Evolutionary conservation across 305 asterid species (phyloP).

Genomic region (Solanum hybrid): DNA sequence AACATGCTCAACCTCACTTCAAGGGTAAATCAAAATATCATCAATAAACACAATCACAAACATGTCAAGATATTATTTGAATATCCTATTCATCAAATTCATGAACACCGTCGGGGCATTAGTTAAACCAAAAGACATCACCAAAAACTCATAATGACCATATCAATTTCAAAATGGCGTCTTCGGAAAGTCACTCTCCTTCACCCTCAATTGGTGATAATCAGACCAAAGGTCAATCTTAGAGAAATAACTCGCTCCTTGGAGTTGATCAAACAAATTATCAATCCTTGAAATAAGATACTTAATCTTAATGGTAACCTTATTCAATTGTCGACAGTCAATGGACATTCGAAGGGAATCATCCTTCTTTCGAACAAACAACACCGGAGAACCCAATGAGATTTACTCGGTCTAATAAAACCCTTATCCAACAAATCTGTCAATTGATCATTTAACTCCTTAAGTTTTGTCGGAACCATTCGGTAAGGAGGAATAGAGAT

Average conservation of each 20-base stretch:
- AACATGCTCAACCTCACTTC: background rate
- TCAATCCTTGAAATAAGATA: background rate
- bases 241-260: background rate
- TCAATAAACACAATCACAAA: background rate
- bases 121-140: background rate
- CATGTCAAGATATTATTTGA: background rate
- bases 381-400: background rate
- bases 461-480: background rate
- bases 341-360: background rate
- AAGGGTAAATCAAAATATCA: background rate
- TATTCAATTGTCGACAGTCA: background rate
- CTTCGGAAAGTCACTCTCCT: background rate
- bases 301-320: background rate
- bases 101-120: background rate
- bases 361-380: too few relatives aligned
- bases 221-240: background rate
- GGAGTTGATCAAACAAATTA: background rate
- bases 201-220: background rate
- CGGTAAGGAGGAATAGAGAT: background rate
- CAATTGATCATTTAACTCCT: background rate
- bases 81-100: background rate
- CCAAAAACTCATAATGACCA: background rate
- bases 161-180: background rate
- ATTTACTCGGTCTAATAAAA: background rate
- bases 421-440: background rate